A percentile compares a stretch with the other conserved stretches of the same genome.
Conservation (phyloP, 1,284 basidiomycete genomes). For the Ganoderma multipileum region DNA sequence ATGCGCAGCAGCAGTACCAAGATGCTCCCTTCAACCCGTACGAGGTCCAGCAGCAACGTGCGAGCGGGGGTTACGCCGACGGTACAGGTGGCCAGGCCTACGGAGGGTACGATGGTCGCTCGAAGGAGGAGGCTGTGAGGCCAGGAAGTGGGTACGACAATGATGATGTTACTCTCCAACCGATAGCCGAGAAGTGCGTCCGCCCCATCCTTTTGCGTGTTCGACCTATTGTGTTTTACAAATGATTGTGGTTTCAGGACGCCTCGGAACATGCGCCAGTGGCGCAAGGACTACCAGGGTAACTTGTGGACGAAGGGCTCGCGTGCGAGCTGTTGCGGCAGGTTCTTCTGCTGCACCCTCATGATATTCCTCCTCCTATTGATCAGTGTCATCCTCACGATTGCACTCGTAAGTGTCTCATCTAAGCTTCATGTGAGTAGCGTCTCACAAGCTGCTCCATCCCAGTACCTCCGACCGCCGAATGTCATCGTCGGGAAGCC, state of each 20-base stretch:
- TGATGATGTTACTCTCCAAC: slow-evolving; percentile 31
- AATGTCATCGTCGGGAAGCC: slow-evolving; percentile 67
- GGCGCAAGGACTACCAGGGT: slow-evolving; percentile 63
- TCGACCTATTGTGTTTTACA: not conserved
- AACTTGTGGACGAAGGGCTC: slow-evolving; percentile 70
- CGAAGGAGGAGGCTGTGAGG: slow-evolving; percentile 34
- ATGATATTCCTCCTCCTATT: slow-evolving; percentile 70
- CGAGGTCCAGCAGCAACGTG: slow-evolving; percentile 50
- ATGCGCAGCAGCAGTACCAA: slow-evolving; percentile 45
- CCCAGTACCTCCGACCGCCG: slow-evolving; percentile 83
- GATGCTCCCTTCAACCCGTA: slow-evolving; percentile 58
- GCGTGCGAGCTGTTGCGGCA: slow-evolving; percentile 59
- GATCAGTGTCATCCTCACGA: slow-evolving; percentile 72
- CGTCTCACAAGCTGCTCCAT: not conserved
- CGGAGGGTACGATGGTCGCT: slow-evolving; percentile 40
- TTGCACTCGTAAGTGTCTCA: slow-evolving; percentile 66
- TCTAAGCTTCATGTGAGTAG: too few species aligned
- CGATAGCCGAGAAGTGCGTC: slow-evolving; percentile 27
- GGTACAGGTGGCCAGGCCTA: not conserved
- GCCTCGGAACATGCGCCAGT: slow-evolving; percentile 42
- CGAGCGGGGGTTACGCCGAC: slow-evolving; percentile 51
- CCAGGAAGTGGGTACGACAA: slow-evolving; percentile 34
- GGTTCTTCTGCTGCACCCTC: slow-evolving; percentile 76
- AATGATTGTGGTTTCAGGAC: slow-evolving; percentile 27
- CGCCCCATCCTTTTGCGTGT: not conserved